phyloP scores from a whole-genome alignment of 192 early-diverging fungal species.

The Thamnidium elegans region DNA sequence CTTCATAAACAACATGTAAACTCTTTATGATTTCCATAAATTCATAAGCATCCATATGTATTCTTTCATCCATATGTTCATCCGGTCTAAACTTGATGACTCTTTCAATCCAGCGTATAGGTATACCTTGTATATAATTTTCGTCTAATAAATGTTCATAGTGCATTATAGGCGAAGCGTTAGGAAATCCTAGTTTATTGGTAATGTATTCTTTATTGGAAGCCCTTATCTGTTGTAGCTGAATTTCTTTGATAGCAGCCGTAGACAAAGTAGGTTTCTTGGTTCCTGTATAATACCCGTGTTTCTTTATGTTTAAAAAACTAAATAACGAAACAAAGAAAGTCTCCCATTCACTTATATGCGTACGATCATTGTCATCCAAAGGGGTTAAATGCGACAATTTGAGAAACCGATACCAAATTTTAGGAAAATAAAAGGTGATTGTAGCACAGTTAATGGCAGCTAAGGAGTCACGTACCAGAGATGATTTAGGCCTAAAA shows the following conservation, averaged over 20 bases:
- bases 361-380: no score
- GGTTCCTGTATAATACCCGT: background rate
- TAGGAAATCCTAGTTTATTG: background rate
- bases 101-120: background rate
- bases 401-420: conserved; percentile 9
- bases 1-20: conserved; percentile 17
- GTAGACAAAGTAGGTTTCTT: no score
- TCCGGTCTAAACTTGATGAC: background rate
- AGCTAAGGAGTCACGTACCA: conserved; percentile 10
- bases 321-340: background rate
- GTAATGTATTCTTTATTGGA: background rate
- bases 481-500: background rate
- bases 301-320: background rate
- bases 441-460: conserved; percentile 14
- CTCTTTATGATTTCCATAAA: background rate
- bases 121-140: background rate
- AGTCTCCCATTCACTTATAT: conserved; percentile 9
- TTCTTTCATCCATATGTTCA: background rate
- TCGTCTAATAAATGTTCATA: background rate
- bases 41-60: background rate
- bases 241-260: no score
- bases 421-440: background rate
- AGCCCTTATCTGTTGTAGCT: background rate
- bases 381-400: no score
- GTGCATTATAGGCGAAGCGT: no score